phyloP scores from a whole-genome alignment of 306 rosid genomes.

The Vigna hirtella region DNA sequence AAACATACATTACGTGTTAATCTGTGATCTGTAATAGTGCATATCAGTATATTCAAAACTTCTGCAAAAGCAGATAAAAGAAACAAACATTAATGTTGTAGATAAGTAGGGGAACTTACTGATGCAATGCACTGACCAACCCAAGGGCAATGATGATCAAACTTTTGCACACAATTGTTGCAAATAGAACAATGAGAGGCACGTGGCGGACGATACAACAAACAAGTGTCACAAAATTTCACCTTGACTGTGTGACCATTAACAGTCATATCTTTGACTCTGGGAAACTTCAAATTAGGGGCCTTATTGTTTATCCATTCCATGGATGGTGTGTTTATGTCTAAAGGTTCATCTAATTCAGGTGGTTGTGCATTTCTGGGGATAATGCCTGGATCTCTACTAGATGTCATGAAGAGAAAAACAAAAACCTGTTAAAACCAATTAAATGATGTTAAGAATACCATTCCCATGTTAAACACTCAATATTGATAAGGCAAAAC shows the following conservation, averaged over 20 bases:
- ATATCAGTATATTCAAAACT: not conserved
- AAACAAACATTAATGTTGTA: not conserved
- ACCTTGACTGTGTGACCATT: conserved; percentile 82
- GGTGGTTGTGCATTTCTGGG: conserved; percentile 73
- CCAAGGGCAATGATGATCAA: conserved; percentile 99
- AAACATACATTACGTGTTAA: not conserved
- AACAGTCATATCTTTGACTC: conserved; percentile 68
- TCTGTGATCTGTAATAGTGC: not conserved
- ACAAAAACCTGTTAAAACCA: conserved; percentile 67
- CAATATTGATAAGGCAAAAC: conserved; percentile 36
- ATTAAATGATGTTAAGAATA: conserved; percentile 39
- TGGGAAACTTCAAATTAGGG: conserved; percentile 65
- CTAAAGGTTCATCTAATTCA: conserved; percentile 61
- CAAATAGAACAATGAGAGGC: conserved; percentile 97
- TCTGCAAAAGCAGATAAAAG: not conserved
- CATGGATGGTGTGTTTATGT: conserved; percentile 53
- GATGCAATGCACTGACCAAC: conserved; percentile 95
- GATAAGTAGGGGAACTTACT: conserved; percentile 40
- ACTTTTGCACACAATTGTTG: conserved; percentile 93
- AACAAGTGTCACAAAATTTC: conserved; percentile 91
- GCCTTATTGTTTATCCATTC: conserved; percentile 68
- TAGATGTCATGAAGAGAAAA: conserved; percentile 85
- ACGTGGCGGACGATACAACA: conserved; percentile 87
- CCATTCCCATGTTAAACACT: conserved; percentile 35
- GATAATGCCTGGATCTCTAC: conserved; percentile 94